These are phyloP conservation scores for Angomonas ambiguus DNA, from an alignment of 208 protist genomes.

Conservation along the genomic window DNA sequence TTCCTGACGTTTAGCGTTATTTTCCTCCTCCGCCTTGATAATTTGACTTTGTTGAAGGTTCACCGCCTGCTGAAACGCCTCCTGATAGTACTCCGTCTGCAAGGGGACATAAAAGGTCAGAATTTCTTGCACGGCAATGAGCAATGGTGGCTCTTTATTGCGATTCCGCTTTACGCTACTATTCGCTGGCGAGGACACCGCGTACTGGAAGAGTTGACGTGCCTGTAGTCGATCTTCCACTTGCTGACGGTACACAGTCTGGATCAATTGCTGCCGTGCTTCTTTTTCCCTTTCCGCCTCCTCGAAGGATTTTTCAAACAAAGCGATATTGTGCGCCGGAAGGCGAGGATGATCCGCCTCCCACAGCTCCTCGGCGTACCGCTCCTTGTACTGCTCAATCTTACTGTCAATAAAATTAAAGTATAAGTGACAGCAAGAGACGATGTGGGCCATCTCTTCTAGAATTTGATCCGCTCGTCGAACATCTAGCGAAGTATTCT, in stretches of 20 bases:
- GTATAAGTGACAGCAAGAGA: slow-evolving; percentile 84
- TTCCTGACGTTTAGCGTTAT: slow-evolving; percentile 13
- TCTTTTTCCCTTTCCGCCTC: slow-evolving; percentile 22
- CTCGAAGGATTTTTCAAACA: background rate
- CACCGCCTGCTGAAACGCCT: slow-evolving; percentile 69
- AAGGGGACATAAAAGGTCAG: slow-evolving; percentile 73
- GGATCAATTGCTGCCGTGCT: background rate
- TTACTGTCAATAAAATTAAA: slow-evolving; percentile 64
- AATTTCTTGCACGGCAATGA: slow-evolving; percentile 71
- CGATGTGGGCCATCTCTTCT: slow-evolving; percentile 83
- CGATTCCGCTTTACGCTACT: slow-evolving; percentile 14
- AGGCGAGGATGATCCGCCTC: background rate
- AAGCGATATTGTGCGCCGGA: background rate
- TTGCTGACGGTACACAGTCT: background rate
- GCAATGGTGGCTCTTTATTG: slow-evolving; percentile 22
- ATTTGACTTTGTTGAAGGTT: slow-evolving; percentile 57
- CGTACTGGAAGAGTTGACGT: background rate
- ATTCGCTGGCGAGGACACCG: background rate
- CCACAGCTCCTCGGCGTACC: background rate
- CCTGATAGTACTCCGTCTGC: slow-evolving; percentile 67
- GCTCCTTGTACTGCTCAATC: slow-evolving; percentile 23
- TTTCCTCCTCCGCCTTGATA: slow-evolving; percentile 13
- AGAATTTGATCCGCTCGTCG: slow-evolving; percentile 73
- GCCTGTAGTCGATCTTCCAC: background rate
- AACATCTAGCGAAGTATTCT: slow-evolving; percentile 20